phyloP scores from a whole-genome alignment of 1,284 basidiomycete genomes.

The Laetiporus sulphureus region DNA sequence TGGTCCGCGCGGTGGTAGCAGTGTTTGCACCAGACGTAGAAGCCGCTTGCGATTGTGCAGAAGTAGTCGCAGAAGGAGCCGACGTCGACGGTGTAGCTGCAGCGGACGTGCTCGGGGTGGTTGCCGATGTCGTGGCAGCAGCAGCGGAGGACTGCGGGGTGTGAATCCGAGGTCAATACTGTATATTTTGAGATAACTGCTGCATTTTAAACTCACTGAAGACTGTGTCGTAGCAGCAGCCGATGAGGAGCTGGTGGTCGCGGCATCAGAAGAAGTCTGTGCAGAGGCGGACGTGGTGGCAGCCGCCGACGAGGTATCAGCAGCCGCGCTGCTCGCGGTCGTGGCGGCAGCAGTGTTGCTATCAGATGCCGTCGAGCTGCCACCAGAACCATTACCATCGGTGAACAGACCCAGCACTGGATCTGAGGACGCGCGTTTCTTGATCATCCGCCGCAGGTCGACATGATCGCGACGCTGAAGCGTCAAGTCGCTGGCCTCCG shows the following conservation, averaged over 20 bases:
- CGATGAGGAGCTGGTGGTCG: constrained; percentile 11
- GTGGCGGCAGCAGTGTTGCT: constrained; percentile 10
- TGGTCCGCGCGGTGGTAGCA: constrained; percentile 1
- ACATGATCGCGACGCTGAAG: constrained; percentile 46
- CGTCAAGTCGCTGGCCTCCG: constrained; percentile 40
- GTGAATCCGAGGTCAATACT: not conserved
- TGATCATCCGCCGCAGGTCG: constrained; percentile 58
- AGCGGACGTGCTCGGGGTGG: constrained; percentile 9
- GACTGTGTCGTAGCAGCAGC: constrained; percentile 8
- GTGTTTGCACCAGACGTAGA: constrained; percentile 11
- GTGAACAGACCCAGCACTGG: constrained; percentile 13
- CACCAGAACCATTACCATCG: not conserved
- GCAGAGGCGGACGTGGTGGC: not conserved
- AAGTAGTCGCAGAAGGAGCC: not conserved
- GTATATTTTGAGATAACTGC: no score
- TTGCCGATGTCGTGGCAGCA: not conserved
- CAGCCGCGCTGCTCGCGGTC: constrained; percentile 15
- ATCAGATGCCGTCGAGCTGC: constrained; percentile 1
- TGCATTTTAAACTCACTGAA: not conserved
- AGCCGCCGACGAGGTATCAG: constrained; percentile 4
- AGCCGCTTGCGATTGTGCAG: constrained; percentile 12
- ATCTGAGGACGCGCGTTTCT: constrained; percentile 53
- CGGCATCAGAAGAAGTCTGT: constrained; percentile 1
- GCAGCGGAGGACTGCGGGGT: not conserved
- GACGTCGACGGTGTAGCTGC: constrained; percentile 19